phyloP scores from a whole-genome alignment of 2,329 filamentous ascomycete genomes.

The Colletotrichum musicola region DNA sequence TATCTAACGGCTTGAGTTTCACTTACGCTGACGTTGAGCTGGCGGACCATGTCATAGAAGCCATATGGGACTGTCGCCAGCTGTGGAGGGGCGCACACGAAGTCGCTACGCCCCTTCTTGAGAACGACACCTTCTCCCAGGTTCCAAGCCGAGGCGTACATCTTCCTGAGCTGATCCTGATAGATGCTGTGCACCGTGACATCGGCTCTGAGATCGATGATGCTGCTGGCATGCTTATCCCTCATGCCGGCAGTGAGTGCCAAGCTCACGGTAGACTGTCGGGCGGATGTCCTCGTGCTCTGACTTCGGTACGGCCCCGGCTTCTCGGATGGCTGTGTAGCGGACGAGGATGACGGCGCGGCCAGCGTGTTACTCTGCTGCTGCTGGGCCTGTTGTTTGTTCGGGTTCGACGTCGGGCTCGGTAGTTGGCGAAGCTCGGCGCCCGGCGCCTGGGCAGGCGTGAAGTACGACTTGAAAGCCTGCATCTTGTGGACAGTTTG shows the following conservation, averaged over 20 bases:
- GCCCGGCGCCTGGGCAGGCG: slow-evolving; percentile 27
- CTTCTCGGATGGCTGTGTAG: slow-evolving; percentile 23
- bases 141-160: slow-evolving; percentile 36
- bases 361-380: neutral
- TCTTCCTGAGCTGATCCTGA: slow-evolving; percentile 39
- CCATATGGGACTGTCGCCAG: slow-evolving; percentile 55
- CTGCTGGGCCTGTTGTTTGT: neutral
- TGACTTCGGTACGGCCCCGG: slow-evolving; percentile 26
- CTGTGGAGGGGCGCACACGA: slow-evolving; percentile 53
- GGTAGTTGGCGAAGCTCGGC: slow-evolving; percentile 9
- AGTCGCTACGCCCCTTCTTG: slow-evolving; percentile 63
- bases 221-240: slow-evolving; percentile 37
- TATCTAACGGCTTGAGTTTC: neutral
- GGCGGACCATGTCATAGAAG: slow-evolving; percentile 56
- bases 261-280: slow-evolving; percentile 38
- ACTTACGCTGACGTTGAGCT: slow-evolving; percentile 66
- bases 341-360: neutral
- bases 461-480: slow-evolving; percentile 39
- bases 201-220: slow-evolving; percentile 37
- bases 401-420: slow-evolving; percentile 4
- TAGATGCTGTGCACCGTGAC: slow-evolving; percentile 39
- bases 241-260: slow-evolving; percentile 37
- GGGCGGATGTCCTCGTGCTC: slow-evolving; percentile 30
- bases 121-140: slow-evolving; percentile 67
- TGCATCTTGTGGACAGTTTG: slow-evolving; percentile 30